Percentiles rank a stretch among this genome's conserved stretches.
These are phyloP conservation scores for Sphagnum tenellum DNA, from an alignment of 225 moss, liverwort and hornwort species.

Conservation along the genomic window DNA sequence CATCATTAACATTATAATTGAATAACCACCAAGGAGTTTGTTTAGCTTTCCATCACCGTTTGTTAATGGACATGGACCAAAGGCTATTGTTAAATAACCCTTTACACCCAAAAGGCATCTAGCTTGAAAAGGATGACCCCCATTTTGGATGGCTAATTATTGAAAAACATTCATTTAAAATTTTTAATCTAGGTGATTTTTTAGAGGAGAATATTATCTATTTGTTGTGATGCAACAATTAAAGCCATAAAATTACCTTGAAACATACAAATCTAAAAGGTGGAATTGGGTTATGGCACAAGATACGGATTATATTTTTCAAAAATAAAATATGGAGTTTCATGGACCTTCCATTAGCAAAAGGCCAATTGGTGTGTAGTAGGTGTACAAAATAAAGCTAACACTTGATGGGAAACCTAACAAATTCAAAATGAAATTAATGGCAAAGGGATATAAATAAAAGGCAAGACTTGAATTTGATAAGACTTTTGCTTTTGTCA, in stretches of 20 bases:
- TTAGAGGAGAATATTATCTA: neutral
- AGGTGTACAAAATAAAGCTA: too few species aligned
- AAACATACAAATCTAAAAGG: neutral
- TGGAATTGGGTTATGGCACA: neutral
- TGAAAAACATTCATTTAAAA: neutral
- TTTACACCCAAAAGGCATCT: too few species aligned
- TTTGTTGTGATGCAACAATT: too few species aligned
- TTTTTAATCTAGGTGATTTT: neutral
- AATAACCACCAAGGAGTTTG: too few species aligned
- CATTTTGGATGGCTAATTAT: neutral
- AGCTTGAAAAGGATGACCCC: too few species aligned
- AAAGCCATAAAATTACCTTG: neutral
- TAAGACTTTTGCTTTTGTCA: too few species aligned
- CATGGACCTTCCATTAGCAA: neutral
- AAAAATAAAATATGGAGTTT: neutral
- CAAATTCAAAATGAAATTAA: neutral
- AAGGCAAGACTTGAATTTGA: too few species aligned
- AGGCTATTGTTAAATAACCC: too few species aligned
- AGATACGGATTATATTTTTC: neutral
- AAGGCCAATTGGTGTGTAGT: neutral
- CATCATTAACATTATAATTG: too few species aligned
- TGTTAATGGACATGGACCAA: too few species aligned
- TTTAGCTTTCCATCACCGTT: too few species aligned
- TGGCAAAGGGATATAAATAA: neutral
- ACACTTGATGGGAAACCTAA: neutral